Base-by-base conservation (phyloP, 1,139 yeast species). In the Hyphopichia pseudoburtonii region DNA sequence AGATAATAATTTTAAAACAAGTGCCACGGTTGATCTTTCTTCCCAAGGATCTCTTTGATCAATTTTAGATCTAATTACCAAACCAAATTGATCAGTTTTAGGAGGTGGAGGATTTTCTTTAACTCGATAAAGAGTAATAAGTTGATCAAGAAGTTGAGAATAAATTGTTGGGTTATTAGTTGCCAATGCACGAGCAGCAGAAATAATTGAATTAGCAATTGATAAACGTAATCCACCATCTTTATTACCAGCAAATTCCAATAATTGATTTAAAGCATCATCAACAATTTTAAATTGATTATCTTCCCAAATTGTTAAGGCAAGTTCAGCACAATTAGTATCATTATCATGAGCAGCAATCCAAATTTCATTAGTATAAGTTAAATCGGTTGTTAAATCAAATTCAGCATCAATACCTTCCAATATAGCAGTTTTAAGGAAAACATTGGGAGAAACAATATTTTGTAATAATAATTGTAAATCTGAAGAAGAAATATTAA, bases 351-450 rank as follows among this genome's bases (percentile, higher is more conserved):
- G 89, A 41, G 78, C 74, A 15, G 86, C 76, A 41, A 94, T 82
- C 80, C 86, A 90, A 23, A 92, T 62, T 56, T 90, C 95, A 40
- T 73, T 78, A 19, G 83, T 71, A 51, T 76, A 78, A 6, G 66
- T 62, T 54, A 78, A 50, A 31, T 66, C 71, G 0, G 78, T 72
- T n/a, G 72, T 64, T 37, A 92, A 63, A 44, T 89, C 96, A 49
- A 89, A 84, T 53, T 92, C 97, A 36, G 87, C 78, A 56, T 92
- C 97, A 32, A 94, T 60, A 8, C 83, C 83, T 57, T 92, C 97
- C 45, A 94, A 70, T 30, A 90, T 76, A 1, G 95, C 76, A 9
- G 81, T 72, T 46, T 95, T 80, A 8, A 89, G 94, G 62, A 86
- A 85, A 5, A 69, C 62, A 42, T 82, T 84, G 0, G 87, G 75